Percentiles rank a stretch among this genome's conserved stretches.
Conservation (phyloP, 2,329 filamentous ascomycete species). For the Tolypocladium sp. region DNA sequence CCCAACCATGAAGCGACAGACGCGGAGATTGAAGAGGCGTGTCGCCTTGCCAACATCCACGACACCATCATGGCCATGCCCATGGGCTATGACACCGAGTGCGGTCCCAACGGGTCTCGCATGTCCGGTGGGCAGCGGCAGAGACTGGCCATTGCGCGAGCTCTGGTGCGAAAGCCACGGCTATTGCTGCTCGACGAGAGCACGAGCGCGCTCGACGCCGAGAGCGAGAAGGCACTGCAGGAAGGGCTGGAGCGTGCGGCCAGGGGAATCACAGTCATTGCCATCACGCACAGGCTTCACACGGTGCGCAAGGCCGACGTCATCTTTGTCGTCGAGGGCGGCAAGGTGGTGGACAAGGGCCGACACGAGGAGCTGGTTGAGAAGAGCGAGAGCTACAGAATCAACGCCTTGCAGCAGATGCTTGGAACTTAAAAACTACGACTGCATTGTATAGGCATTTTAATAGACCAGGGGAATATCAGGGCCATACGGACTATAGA, state of each 20-base stretch:
- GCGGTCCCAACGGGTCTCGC: slow-evolving; percentile 63
- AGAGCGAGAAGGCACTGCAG: slow-evolving; percentile 57
- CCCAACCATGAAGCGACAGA: slow-evolving; percentile 46
- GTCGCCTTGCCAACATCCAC: slow-evolving; percentile 60
- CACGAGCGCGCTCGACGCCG: slow-evolving; percentile 67
- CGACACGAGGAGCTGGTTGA: slow-evolving; percentile 45
- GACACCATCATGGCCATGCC: slow-evolving; percentile 55
- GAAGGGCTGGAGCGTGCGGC: slow-evolving; percentile 53
- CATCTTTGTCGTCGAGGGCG: slow-evolving; percentile 49
- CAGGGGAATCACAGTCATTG: slow-evolving; percentile 45
- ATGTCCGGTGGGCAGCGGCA: slow-evolving; percentile 76
- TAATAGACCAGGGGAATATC: not conserved
- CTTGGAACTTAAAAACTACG: slow-evolving; percentile 10
- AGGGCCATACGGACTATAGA: not conserved
- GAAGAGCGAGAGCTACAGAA: slow-evolving; percentile 41
- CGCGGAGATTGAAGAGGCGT: slow-evolving; percentile 57
- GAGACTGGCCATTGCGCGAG: slow-evolving; percentile 68
- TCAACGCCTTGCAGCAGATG: slow-evolving; percentile 44
- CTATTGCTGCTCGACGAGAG: slow-evolving; percentile 75
- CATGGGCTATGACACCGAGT: slow-evolving; percentile 55
- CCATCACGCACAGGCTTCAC: slow-evolving; percentile 48
- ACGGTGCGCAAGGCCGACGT: slow-evolving; percentile 47
- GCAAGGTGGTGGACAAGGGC: slow-evolving; percentile 41
- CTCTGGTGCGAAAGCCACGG: slow-evolving; percentile 61
- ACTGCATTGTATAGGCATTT: not conserved